A percentile compares a stretch with the other conserved stretches of the same genome.
These are phyloP conservation scores for Capronia epimyces DNA, from an alignment of 2,329 filamentous ascomycete genomes.

Conservation along the genomic window DNA sequence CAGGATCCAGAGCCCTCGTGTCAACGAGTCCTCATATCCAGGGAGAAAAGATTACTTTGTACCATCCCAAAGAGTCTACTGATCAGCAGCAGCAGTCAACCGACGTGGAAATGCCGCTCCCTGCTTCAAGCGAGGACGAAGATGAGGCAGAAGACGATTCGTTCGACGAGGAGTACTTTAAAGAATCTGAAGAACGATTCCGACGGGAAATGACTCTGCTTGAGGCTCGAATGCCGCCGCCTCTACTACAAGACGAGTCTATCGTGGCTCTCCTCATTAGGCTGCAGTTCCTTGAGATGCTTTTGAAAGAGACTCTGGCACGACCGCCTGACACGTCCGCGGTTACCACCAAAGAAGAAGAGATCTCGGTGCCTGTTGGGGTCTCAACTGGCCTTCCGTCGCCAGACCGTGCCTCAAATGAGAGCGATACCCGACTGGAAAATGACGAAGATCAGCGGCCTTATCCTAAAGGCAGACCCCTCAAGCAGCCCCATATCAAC, in stretches of 20 bases:
- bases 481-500: constrained; percentile 26
- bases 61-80: constrained; percentile 6
- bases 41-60: constrained; percentile 16
- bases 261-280: constrained; percentile 40
- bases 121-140: constrained; percentile 39
- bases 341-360: constrained; percentile 40
- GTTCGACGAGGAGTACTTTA: constrained; percentile 45
- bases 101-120: constrained; percentile 28
- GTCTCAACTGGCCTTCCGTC: constrained; percentile 25
- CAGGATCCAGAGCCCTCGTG: constrained; percentile 16
- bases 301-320: constrained; percentile 35
- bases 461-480: constrained; percentile 23
- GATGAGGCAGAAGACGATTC: constrained; percentile 38
- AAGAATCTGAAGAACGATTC: constrained; percentile 42
- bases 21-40: constrained; percentile 18
- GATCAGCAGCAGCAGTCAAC: constrained; percentile 7
- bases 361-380: constrained; percentile 31
- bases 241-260: constrained; percentile 39
- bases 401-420: constrained; percentile 26
- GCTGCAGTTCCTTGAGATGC: constrained; percentile 42
- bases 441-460: constrained; percentile 8
- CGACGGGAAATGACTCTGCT: constrained; percentile 43
- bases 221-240: constrained; percentile 39
- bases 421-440: constrained; percentile 24
- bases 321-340: constrained; percentile 33